These are phyloP conservation scores for Lentinus brumalis DNA, from an alignment of 768 basidiomycete species.

Conservation along the genomic window DNA sequence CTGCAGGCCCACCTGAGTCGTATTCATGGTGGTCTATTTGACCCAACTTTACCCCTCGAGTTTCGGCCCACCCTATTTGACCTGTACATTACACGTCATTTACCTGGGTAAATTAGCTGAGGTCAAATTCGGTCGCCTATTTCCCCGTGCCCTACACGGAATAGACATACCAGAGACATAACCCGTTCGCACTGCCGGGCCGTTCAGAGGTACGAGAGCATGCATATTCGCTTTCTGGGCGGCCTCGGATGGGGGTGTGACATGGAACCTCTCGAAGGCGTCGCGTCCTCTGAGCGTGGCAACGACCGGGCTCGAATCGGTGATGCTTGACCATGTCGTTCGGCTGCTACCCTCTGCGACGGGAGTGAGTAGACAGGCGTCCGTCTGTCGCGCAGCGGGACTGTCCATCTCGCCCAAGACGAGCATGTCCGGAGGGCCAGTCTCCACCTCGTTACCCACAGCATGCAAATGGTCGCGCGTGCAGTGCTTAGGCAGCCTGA, in stretches of 20 bases:
- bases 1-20: no score
- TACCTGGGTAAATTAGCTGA: no score
- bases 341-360: not conserved
- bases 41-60: no score
- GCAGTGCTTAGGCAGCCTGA: slow-evolving; percentile 1
- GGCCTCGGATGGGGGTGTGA: slow-evolving; percentile 9
- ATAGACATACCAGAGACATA: slow-evolving; percentile 20
- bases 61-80: no score
- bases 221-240: not conserved
- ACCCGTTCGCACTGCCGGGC: not conserved
- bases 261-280: slow-evolving; percentile 15
- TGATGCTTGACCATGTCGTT: not conserved
- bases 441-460: not conserved
- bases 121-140: no score
- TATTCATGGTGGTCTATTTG: no score
- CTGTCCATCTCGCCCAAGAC: slow-evolving; percentile 15
- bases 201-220: slow-evolving; percentile 10
- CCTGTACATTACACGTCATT: no score
- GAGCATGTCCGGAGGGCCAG: slow-evolving; percentile 5
- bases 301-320: not conserved
- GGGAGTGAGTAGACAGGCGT: slow-evolving; percentile 1
- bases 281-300: slow-evolving; percentile 10
- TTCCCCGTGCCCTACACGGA: no score
- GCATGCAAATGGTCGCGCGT: not conserved
- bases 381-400: slow-evolving; percentile 9